These are phyloP conservation scores for Colletotrichum sp. DNA, from an alignment of 2,329 filamentous ascomycete species.

Conservation along the genomic window DNA sequence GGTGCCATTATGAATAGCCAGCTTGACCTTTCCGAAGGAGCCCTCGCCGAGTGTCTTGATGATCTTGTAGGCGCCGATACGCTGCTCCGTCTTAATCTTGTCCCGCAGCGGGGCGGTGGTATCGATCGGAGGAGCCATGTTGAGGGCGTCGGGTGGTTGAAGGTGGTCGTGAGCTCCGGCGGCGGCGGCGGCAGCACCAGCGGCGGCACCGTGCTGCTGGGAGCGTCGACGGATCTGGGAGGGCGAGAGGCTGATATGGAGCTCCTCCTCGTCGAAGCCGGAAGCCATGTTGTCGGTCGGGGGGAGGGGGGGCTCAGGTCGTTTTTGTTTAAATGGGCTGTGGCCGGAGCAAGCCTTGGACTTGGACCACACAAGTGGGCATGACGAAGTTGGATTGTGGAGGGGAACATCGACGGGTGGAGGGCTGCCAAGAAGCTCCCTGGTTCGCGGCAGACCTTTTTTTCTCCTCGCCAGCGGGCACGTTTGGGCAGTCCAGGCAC, in stretches of 20 bases:
- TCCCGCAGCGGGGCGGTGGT: conserved; percentile 35
- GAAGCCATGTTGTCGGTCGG: conserved; percentile 48
- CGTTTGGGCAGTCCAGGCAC: background rate
- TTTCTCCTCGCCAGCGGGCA: background rate
- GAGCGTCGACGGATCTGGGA: conserved; percentile 63
- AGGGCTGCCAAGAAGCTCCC: conserved; percentile 21
- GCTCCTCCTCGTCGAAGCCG: conserved; percentile 80
- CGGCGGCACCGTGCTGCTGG: conserved; percentile 18
- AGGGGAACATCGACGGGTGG: conserved; percentile 16
- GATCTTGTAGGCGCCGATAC: conserved; percentile 91
- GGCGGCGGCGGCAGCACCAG: conserved; percentile 20
- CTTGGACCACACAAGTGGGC: conserved; percentile 21
- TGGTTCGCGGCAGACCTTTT: conserved; percentile 5
- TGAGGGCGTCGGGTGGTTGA: conserved; percentile 32
- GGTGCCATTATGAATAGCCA: conserved; percentile 90
- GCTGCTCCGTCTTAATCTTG: conserved; percentile 73
- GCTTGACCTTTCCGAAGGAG: conserved; percentile 98
- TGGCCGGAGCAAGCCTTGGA: conserved; percentile 20
- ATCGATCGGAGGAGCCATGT: conserved; percentile 33
- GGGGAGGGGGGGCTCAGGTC: conserved; percentile 2
- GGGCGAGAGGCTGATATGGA: conserved; percentile 68
- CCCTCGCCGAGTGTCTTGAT: conserved; percentile 92
- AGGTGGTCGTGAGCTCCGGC: conserved; percentile 25
- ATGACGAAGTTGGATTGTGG: conserved; percentile 24
- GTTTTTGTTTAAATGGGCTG: conserved; percentile 22